phyloP scores from a whole-genome alignment of 768 basidiomycete species.

The Paxillus involutus region DNA sequence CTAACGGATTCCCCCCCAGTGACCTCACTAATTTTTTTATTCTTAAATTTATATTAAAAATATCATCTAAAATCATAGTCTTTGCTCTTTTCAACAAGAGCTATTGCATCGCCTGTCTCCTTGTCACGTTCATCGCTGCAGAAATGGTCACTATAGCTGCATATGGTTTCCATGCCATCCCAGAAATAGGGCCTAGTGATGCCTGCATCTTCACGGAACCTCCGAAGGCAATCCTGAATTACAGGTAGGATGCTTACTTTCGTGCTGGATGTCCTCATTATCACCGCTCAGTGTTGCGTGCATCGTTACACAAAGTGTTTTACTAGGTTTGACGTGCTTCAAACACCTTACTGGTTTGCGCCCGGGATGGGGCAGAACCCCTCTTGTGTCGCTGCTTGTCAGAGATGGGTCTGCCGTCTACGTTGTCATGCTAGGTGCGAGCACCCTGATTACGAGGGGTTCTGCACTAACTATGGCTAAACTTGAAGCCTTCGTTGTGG shows the following conservation, averaged over 20 bases:
- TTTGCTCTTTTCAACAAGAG: conserved; percentile 36
- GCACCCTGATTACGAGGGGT: neutral
- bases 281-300: conserved; percentile 25
- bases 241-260: neutral
- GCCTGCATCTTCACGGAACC: conserved; percentile 3
- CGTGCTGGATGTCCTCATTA: neutral
- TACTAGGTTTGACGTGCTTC: conserved; percentile 38
- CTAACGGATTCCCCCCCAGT: neutral
- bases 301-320: conserved; percentile 36
- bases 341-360: conserved; percentile 37
- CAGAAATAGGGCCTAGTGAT: neutral
- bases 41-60: neutral
- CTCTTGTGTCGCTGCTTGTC: conserved; percentile 39
- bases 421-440: conserved; percentile 37
- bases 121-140: conserved; percentile 10
- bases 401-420: conserved; percentile 49
- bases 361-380: conserved; percentile 41
- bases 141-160: conserved; percentile 28
- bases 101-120: conserved; percentile 20
- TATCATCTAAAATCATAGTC: conserved; percentile 5
- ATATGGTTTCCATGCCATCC: conserved; percentile 26
- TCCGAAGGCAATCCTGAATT: neutral
- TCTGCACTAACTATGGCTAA: too few relatives aligned
- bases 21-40: too few relatives aligned
- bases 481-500: neutral